Conservation (phyloP, 1,139 yeast genomes). For the Eremothecium coryli region DNA sequence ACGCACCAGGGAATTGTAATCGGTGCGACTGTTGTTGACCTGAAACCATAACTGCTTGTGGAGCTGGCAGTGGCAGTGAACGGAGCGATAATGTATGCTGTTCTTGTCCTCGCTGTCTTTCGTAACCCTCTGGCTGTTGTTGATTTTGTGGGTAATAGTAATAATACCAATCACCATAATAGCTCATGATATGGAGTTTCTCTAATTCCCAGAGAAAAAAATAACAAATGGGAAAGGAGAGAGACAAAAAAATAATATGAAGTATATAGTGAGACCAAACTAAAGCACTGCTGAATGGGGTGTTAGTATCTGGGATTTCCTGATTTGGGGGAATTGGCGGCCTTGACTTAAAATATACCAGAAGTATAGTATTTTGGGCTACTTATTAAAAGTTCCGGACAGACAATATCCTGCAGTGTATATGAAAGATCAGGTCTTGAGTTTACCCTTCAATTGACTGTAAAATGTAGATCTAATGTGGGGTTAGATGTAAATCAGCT, state of each 20-base stretch:
- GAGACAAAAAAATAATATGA: constrained; percentile 1
- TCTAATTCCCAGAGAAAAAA: constrained; percentile 2
- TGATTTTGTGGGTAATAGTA: constrained; percentile 1
- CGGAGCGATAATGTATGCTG: constrained; percentile 1
- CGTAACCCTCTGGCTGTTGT: constrained; percentile 1
- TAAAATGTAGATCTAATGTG: too few species aligned
- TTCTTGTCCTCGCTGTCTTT: constrained; percentile 2
- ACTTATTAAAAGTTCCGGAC: too few species aligned
- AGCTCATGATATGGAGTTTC: constrained; percentile 4
- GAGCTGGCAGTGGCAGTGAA: not conserved
- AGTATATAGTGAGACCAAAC: too few species aligned
- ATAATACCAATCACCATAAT: constrained; percentile 2
- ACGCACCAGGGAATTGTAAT: not conserved
- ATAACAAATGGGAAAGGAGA: not conserved
- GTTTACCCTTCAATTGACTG: too few species aligned
- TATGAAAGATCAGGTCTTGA: too few species aligned
- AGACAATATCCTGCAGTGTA: too few species aligned
- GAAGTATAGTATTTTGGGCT: too few species aligned
- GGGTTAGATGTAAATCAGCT: too few species aligned
- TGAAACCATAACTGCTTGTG: constrained; percentile 4
- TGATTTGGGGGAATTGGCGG: too few species aligned
- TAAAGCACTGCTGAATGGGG: too few species aligned
- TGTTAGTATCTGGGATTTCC: too few species aligned
- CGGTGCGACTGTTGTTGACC: constrained; percentile 4
- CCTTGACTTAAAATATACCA: too few species aligned